Evolutionary conservation across 192 early-diverging fungal genomes (phyloP).

Genomic region (Linnemannia exigua): DNA sequence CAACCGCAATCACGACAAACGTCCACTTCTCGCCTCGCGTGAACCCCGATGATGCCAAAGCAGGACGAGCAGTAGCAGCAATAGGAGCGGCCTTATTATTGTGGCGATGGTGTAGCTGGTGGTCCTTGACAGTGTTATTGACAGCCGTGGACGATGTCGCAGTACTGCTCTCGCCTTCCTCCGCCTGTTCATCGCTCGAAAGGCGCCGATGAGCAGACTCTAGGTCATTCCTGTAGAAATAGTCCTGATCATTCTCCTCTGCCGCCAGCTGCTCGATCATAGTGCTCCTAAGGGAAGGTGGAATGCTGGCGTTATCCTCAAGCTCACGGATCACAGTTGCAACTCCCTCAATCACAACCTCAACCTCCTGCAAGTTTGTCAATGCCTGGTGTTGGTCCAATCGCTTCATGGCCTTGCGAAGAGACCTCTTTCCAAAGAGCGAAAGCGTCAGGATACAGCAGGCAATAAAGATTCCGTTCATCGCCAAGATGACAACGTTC

Average conservation of each 20-base stretch:
- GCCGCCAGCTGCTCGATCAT: conserved; percentile 35
- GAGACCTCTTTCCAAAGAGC: conserved; percentile 59
- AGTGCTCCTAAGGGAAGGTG: conserved; percentile 16
- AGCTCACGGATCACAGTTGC: conserved; percentile 37
- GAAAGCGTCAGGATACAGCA: conserved; percentile 58
- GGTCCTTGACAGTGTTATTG: background rate
- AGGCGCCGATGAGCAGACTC: conserved; percentile 22
- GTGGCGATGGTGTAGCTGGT: no score
- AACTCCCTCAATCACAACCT: conserved; percentile 36
- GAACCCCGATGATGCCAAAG: conserved; percentile 31
- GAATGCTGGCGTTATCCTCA: conserved; percentile 37
- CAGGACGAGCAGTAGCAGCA: background rate
- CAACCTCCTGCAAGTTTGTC: conserved; percentile 28
- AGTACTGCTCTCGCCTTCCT: conserved; percentile 1
- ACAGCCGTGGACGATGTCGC: background rate
- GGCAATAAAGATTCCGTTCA: conserved; percentile 58
- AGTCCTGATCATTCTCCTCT: conserved; percentile 20
- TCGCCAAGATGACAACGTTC: conserved; percentile 57
- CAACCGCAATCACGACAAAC: conserved; percentile 37
- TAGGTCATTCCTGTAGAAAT: conserved; percentile 17
- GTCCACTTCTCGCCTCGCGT: conserved; percentile 55
- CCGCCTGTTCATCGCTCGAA: background rate
- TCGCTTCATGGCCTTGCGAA: conserved; percentile 57
- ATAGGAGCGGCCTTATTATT: background rate
- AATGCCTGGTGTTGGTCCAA: conserved; percentile 43